Evolutionary conservation across 768 basidiomycete species (phyloP), one percentile per base, ranked within the genome.

Genomic region (Suillus paluster): DNA sequence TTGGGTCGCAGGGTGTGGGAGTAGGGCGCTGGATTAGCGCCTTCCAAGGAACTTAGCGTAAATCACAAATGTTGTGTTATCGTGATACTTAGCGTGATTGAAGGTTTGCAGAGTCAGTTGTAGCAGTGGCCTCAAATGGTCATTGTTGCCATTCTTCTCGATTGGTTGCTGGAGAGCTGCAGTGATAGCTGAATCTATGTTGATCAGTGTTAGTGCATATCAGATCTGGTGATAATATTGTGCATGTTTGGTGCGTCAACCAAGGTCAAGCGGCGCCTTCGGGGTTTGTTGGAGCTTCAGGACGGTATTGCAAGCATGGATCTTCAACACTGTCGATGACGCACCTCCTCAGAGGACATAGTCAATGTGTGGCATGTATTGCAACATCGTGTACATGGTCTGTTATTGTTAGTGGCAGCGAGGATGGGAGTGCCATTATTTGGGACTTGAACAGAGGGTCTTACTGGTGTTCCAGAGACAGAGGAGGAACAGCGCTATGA

Each of bases 381-480:
- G 78, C 87, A 9, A 87, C 92, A 1, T 95, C 91, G 15, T 79
- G 90, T 46, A 76, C 88, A 2, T 97, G 95, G 95, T 92, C 92
- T 1, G 67, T 94, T 25, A 84, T 86, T 25, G 84, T 95, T 48
- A 95, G 92, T 66, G 94, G 94, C 11, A 91, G 92, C 17, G 83
- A 85, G 68, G 95, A 97, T 67, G 93, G 95, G 1, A 92, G 88
- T 63, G 93, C 91, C 0, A 90, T 89, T 4, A 61, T 97, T 4
- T 97, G 95, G 95, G 95, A 97, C 73, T 81, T 95, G 57, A 97
- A 97, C 70, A 80, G 87, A 30, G 90, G 91, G 9, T 78, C 86
- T 9, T 97, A 97, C 64, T 85, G 91, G 14, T 30, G 30, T 30
- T 3, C 30, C 30, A 30, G 30, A 30, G 30, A 30, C 30, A 30